Evolutionary conservation across 192 early-diverging fungal species (phyloP).

Genomic region (Obelidium mucronatum): DNA sequence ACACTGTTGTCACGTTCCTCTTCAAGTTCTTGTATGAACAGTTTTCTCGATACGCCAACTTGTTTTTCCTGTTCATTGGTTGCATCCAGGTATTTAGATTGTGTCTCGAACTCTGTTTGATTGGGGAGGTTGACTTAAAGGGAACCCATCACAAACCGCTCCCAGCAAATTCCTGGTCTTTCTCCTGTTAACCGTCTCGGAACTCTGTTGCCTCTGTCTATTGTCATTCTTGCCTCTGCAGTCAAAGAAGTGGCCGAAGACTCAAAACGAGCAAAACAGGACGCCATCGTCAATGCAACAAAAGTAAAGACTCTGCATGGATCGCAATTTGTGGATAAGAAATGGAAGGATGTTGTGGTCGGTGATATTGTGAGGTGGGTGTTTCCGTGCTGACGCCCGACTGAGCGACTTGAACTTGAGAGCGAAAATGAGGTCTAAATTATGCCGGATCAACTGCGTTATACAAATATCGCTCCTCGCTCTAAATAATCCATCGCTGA

Average conservation of each 20-base stretch:
- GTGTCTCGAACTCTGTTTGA: no score
- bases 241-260: conserved; percentile 96
- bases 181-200: conserved; percentile 93
- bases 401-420: not conserved
- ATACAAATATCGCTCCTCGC: no score
- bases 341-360: conserved; percentile 85
- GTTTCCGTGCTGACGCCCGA: no score
- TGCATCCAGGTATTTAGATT: conserved; percentile 75
- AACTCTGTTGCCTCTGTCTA: conserved; percentile 80
- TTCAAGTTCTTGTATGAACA: conserved; percentile 95
- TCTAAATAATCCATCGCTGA: no score
- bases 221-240: conserved; percentile 90
- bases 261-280: conserved; percentile 52
- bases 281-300: conserved; percentile 55
- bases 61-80: conserved; percentile 96
- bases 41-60: conserved; percentile 96
- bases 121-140: no score
- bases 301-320: conserved; percentile 50
- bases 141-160: not conserved
- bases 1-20: conserved; percentile 86
- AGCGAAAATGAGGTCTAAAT: not conserved
- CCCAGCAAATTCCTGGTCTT: conserved; percentile 87
- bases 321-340: conserved; percentile 72
- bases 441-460: no score
- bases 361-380: conserved; percentile 92